These are phyloP conservation scores for Fusarium beomiforme DNA, from an alignment of 2,329 filamentous ascomycete genomes.

Conservation along the genomic window DNA sequence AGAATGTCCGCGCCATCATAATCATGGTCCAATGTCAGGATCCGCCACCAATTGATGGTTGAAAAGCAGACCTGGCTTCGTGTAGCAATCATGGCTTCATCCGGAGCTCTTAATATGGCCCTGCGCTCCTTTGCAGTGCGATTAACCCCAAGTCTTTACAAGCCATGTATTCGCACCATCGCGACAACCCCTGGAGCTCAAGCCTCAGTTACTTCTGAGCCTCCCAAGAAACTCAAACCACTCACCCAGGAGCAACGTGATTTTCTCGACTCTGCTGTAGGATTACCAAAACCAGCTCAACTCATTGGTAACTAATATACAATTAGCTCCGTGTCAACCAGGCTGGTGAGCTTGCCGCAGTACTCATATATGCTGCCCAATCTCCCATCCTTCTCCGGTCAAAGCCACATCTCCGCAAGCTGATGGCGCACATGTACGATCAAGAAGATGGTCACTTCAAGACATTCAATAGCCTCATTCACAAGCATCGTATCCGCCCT, in stretches of 20 bases:
- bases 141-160: slow-evolving; percentile 21
- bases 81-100: slow-evolving; percentile 30
- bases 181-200: slow-evolving; percentile 33
- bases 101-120: slow-evolving; percentile 28
- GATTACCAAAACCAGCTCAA: slow-evolving; percentile 33
- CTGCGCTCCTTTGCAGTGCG: slow-evolving; percentile 28
- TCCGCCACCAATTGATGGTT: slow-evolving; percentile 14
- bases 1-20: slow-evolving; percentile 30
- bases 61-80: not conserved
- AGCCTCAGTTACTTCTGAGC: slow-evolving; percentile 34
- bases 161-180: slow-evolving; percentile 34
- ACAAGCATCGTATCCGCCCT: slow-evolving; percentile 88
- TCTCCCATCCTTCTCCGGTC: slow-evolving; percentile 81
- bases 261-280: slow-evolving; percentile 78
- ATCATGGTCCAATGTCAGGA: slow-evolving; percentile 39
- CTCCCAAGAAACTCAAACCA: slow-evolving; percentile 61
- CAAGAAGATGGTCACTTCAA: slow-evolving; percentile 90
- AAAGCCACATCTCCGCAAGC: slow-evolving; percentile 85
- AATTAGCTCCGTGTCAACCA: slow-evolving; percentile 89
- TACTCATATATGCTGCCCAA: slow-evolving; percentile 91
- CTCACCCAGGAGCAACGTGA: slow-evolving; percentile 76
- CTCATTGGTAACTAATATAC: slow-evolving; percentile 7
- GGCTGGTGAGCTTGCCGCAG: slow-evolving; percentile 95
- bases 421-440: slow-evolving; percentile 99
- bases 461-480: slow-evolving; percentile 85